A percentile compares a stretch with the other conserved stretches of the same genome.
These are phyloP conservation scores for Forsythia suspensa DNA, from an alignment of 257 asterid genomes.

Conservation along the genomic window DNA sequence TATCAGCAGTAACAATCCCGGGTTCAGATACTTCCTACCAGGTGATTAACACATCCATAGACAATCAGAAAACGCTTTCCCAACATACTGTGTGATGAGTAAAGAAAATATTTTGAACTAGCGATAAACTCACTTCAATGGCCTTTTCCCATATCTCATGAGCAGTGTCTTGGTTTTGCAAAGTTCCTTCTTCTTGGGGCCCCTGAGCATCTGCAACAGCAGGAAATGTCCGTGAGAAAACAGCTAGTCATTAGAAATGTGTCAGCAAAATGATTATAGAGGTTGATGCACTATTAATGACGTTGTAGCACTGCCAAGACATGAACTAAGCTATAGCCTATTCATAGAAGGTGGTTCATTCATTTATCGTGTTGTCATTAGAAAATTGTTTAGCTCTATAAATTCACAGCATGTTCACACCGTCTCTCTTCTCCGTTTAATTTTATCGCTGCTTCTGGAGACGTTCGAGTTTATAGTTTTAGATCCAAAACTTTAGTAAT, in stretches of 20 bases:
- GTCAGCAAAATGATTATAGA: too few species aligned
- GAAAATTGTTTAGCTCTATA: not conserved
- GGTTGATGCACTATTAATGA: too few species aligned
- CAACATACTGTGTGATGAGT: too few species aligned
- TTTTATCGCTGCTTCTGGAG: not conserved
- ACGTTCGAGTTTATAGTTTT: not conserved
- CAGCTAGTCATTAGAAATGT: not conserved
- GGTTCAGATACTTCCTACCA: conserved; percentile 46
- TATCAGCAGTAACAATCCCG: conserved; percentile 24
- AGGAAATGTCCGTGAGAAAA: conserved; percentile 12
- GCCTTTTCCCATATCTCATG: conserved; percentile 40
- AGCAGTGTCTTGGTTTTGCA: conserved; percentile 28
- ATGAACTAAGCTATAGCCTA: not conserved
- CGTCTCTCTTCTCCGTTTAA: not conserved
- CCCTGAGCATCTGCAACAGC: conserved; percentile 36
- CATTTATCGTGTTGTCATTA: not conserved
- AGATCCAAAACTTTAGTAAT: too few species aligned
- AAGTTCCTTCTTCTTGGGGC: conserved; percentile 34
- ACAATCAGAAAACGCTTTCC: not conserved
- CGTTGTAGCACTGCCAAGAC: too few species aligned
- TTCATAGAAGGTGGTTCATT: too few species aligned
- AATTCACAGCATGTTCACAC: not conserved
- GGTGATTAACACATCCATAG: not conserved
- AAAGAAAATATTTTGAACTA: too few species aligned
- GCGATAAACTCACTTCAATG: conserved; percentile 42